Base-by-base conservation (phyloP, 2,329 filamentous ascomycete species). In the Pseudogymnoascus sp. region DNA sequence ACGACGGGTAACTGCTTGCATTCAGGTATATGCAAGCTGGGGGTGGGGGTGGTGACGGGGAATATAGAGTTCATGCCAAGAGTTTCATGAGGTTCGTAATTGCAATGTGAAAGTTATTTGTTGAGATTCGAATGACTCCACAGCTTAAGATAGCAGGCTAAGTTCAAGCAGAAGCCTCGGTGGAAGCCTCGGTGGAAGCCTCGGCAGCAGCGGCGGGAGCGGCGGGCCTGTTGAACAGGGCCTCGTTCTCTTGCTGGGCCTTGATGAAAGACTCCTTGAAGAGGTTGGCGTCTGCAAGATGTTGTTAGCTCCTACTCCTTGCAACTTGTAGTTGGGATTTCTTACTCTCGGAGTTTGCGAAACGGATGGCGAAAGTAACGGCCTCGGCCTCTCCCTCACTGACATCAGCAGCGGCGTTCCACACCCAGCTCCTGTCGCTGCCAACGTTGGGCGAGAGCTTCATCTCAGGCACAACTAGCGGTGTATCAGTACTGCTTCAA, bases 231-330 rank as follows among this genome's bases (percentile, higher is more conserved):
- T 78, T 80, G 80, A 97, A 95, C 63, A 96, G 81, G 68, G 84
- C 85, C 82, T 94, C 92, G 78, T 97, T 99, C 75, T 96, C 92
- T 80, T 93, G 87, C 81, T 97, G 92, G 62, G 94, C 93, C 83
- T 95, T 92, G 80, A 96, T 86, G 81, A 97, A 97, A 63, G 91
- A 88, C 68, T 97, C 93, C 84, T 97, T 97, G 86, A 99, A 97
- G 65, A 86, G 81, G 78, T 97, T 96, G 81, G 94, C 94, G 74
- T 97, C 92, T 96, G 65, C 3, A 60, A 61, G 39, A 33, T 37
- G 39, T 67, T 68, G 69, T 76, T 68, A 74, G 72, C 63, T 64
- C 37, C n/a, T 33, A 12, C 68, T 66, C 38, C 60, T 29, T 55
- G 23, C 31, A 31, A 1, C 23, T 59, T 16, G 16, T 6, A 45